These are phyloP conservation scores for Penicillium sp. DNA, from an alignment of 2,329 filamentous ascomycete genomes.

Conservation along the genomic window DNA sequence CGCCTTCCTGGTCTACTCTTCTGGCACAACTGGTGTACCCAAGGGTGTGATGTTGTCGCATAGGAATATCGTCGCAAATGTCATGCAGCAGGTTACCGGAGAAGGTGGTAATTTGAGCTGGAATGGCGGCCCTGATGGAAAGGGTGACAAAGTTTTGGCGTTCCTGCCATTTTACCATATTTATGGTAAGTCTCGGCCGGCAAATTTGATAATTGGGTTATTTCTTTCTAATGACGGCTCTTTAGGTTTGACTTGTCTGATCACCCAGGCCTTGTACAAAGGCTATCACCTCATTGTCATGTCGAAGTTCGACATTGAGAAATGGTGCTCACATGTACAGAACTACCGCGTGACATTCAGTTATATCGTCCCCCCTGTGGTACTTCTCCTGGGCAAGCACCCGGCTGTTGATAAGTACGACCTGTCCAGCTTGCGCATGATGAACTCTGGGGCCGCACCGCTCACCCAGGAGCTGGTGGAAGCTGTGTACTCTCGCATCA, in stretches of 20 bases:
- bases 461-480: slow-evolving; percentile 80
- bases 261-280: slow-evolving; percentile 69
- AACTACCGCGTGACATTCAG: slow-evolving; percentile 74
- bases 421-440: slow-evolving; percentile 75
- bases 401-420: slow-evolving; percentile 80
- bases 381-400: slow-evolving; percentile 79
- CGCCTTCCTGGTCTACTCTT: slow-evolving; percentile 85
- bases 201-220: background rate
- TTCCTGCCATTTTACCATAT: slow-evolving; percentile 92
- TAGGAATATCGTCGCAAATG: slow-evolving; percentile 78
- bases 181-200: slow-evolving; percentile 64
- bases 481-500: slow-evolving; percentile 72
- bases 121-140: slow-evolving; percentile 62
- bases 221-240: slow-evolving; percentile 11
- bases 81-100: slow-evolving; percentile 58
- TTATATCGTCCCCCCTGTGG: slow-evolving; percentile 83
- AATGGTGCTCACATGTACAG: slow-evolving; percentile 77
- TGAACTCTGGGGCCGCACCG: slow-evolving; percentile 87
- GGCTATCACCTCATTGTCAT: slow-evolving; percentile 73
- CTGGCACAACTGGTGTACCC: slow-evolving; percentile 85
- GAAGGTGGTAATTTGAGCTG: slow-evolving; percentile 63
- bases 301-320: slow-evolving; percentile 79
- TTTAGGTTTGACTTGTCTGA: slow-evolving; percentile 69
- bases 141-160: slow-evolving; percentile 74
- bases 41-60: slow-evolving; percentile 92